Conservation (phyloP, 805 yeast genomes). For the Candida xiaguanensis region DNA sequence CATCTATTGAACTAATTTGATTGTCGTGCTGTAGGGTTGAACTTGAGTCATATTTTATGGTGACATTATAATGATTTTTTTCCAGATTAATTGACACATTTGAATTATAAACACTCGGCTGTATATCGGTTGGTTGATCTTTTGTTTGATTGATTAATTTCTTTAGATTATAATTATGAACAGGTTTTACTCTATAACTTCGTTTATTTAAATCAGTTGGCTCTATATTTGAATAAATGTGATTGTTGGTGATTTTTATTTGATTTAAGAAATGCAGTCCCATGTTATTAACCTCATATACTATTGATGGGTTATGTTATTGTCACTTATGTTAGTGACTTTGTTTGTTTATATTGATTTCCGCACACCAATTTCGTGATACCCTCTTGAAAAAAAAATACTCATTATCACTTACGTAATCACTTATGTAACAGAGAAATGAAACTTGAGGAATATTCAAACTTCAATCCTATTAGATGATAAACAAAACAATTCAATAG, state of each 20-base stretch:
- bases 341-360: neutral
- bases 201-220: conserved; percentile 19
- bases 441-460: too few relatives aligned
- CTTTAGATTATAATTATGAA: conserved; percentile 17
- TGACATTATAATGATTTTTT: neutral
- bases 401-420: too few relatives aligned
- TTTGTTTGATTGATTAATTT: conserved; percentile 16
- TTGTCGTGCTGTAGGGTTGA: neutral
- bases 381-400: too few relatives aligned
- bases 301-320: too few relatives aligned
- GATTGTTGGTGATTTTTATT: conserved; percentile 28
- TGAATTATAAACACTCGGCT: neutral
- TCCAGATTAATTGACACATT: neutral
- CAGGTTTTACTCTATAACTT: conserved; percentile 17
- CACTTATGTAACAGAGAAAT: too few relatives aligned
- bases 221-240: conserved; percentile 21
- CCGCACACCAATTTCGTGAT: neutral
- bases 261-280: conserved; percentile 22
- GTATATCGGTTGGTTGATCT: neutral
- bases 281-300: too few relatives aligned
- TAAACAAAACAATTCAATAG: too few relatives aligned
- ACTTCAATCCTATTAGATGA: too few relatives aligned
- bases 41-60: conserved; percentile 2
- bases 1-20: neutral
- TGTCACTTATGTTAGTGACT: neutral